Conservation (phyloP, 1,139 yeast genomes). For the Candida glucosophila region DNA sequence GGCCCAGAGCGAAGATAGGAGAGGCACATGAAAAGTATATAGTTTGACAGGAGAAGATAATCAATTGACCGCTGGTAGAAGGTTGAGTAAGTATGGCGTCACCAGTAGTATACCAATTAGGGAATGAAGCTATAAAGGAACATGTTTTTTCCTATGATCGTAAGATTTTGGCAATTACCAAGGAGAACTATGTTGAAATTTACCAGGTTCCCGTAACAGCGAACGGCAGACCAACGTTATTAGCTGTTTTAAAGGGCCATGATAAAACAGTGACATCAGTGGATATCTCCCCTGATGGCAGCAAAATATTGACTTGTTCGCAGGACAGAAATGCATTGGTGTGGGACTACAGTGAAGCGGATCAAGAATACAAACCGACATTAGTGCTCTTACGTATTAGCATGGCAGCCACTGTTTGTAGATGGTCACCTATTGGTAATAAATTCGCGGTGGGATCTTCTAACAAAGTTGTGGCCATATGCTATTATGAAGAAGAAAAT, state of each 20-base stretch:
- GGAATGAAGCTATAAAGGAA: constrained; percentile 82
- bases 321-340: constrained; percentile 97
- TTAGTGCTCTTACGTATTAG: constrained; percentile 85
- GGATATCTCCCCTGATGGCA: constrained; percentile 80
- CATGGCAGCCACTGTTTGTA: constrained; percentile 88
- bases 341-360: constrained; percentile 60
- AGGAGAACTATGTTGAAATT: constrained; percentile 67
- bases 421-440: constrained; percentile 88
- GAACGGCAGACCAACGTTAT: constrained; percentile 34
- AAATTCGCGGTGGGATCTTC: constrained; percentile 98
- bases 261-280: constrained; percentile 94
- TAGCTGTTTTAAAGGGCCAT: constrained; percentile 70
- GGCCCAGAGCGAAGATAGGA: too few relatives aligned
- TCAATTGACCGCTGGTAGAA: too few relatives aligned
- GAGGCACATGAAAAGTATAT: too few relatives aligned
- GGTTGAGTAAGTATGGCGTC: constrained; percentile 15
- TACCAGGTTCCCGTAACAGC: constrained; percentile 37
- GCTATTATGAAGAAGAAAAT: constrained; percentile 91
- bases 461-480: constrained; percentile 88
- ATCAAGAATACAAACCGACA: constrained; percentile 67
- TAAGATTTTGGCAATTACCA: constrained; percentile 70
- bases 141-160: constrained; percentile 76
- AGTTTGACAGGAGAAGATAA: too few relatives aligned
- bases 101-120: constrained; percentile 50
- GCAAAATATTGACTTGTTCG: constrained; percentile 86